These are phyloP conservation scores for Agaricus subrufescens DNA, from an alignment of 768 basidiomycete genomes.

Conservation along the genomic window DNA sequence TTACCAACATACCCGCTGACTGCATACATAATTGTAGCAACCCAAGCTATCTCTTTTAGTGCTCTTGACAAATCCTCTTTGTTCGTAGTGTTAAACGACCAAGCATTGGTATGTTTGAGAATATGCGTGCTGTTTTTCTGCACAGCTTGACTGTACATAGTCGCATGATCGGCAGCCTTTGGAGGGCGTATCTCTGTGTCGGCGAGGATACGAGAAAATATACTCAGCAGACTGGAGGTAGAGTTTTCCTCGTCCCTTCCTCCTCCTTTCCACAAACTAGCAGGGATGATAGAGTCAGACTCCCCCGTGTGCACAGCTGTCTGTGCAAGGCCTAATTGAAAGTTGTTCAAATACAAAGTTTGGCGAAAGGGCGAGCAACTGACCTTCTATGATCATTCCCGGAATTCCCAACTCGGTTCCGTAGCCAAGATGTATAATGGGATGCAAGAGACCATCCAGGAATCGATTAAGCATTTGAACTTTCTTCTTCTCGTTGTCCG, in stretches of 20 bases:
- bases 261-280: slow-evolving; percentile 16
- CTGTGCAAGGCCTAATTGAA: slow-evolving; percentile 47
- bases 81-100: slow-evolving; percentile 26
- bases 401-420: slow-evolving; percentile 57
- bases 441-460: slow-evolving; percentile 53
- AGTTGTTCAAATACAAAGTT: background rate
- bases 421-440: slow-evolving; percentile 59
- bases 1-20: slow-evolving; percentile 44
- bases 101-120: slow-evolving; percentile 34
- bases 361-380: background rate
- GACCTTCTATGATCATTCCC: slow-evolving; percentile 62
- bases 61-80: slow-evolving; percentile 33
- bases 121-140: slow-evolving; percentile 34
- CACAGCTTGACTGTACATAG: slow-evolving; percentile 24
- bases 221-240: slow-evolving; percentile 1
- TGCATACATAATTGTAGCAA: slow-evolving; percentile 49
- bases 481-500: slow-evolving; percentile 7
- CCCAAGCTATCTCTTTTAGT: slow-evolving; percentile 60
- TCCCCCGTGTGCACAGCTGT: slow-evolving; percentile 40
- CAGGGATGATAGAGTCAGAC: slow-evolving; percentile 18
- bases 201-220: slow-evolving; percentile 7
- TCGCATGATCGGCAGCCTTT: background rate
- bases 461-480: slow-evolving; percentile 49
- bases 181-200: background rate
- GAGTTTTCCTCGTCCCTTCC: background rate